phyloP scores from a whole-genome alignment of 441 rosid species.

The Populus hybrid region DNA sequence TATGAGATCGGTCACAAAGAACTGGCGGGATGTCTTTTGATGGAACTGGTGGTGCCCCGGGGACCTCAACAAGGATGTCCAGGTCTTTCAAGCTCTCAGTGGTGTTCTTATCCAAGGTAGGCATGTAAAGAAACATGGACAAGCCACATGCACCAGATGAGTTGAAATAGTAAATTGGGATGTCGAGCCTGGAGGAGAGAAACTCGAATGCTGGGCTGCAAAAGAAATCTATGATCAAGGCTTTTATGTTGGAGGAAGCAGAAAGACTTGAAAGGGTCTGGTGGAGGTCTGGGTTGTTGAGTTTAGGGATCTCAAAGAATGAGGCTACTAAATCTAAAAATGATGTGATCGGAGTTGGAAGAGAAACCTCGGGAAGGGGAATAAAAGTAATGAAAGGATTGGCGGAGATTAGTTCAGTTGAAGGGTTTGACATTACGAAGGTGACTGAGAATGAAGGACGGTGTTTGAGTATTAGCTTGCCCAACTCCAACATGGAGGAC shows the following conservation, averaged over 20 bases:
- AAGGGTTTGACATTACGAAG: slow-evolving; percentile 14
- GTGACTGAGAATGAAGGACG: slow-evolving; percentile 21
- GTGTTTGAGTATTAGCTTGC: slow-evolving; percentile 8
- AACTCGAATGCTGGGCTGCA: slow-evolving; percentile 23
- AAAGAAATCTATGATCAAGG: slow-evolving; percentile 25
- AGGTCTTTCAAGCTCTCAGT: slow-evolving; percentile 20
- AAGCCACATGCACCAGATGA: slow-evolving; percentile 24
- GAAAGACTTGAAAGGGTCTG: slow-evolving; percentile 20
- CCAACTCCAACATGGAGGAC: slow-evolving; percentile 2
- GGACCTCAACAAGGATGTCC: slow-evolving; percentile 14
- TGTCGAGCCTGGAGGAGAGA: slow-evolving; percentile 22
- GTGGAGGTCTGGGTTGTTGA: slow-evolving; percentile 24
- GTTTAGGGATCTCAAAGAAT: slow-evolving; percentile 16
- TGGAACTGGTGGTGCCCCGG: slow-evolving; percentile 24
- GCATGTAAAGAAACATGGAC: slow-evolving; percentile 22
- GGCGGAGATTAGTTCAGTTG: slow-evolving; percentile 2
- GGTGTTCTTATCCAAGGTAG: slow-evolving; percentile 12
- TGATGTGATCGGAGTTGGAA: neutral
- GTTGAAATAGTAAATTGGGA: slow-evolving; percentile 33
- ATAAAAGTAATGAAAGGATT: slow-evolving; percentile 19
- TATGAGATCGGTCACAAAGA: slow-evolving; percentile 12
- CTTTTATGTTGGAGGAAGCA: neutral
- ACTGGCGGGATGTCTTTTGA: slow-evolving; percentile 19
- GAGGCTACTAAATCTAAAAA: slow-evolving; percentile 1
- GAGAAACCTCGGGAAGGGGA: slow-evolving; percentile 16